Evolutionary conservation across 805 yeast genomes (phyloP), one percentile per base, ranked within the genome.

Genomic region (Candida oleophila): DNA sequence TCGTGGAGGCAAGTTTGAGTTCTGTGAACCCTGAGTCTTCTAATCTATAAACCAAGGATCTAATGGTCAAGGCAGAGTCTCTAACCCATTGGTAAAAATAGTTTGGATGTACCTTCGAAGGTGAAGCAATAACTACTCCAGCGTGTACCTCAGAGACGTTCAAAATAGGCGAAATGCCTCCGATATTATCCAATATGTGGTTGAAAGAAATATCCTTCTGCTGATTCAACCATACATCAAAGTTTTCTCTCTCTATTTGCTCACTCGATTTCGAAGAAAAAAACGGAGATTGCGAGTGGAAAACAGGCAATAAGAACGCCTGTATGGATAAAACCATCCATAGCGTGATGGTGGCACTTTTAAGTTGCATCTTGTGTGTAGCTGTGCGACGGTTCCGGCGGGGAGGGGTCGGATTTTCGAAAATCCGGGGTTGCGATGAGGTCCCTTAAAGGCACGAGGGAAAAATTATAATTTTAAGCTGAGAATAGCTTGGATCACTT

Each of bases 61-160:
- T 78, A 37, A 85, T 74, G 0, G 96, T 83, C 43, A 92, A 78
- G 0, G 97, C 97, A 28, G 90, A 82, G 62, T 92, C 98, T 60
- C 98, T 76, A 3, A 81, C 76, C 98, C 98, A 92, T 60, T 87
- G 96, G 58, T 78, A 92, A 57, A 81, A 90, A 65, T 92, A 92
- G 65, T 92, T 77, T 1, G 98, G 98, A 20, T 72, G 52, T 0
- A 44, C 4, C 44, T 64, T 78, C 1, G 96, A 89, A 5, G 96
- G 96, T 5, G 94, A 82, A 1, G 98, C 98, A 53, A 91, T 75
- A 3, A 89, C 85, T 2, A 81, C 87, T 25, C 97, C 97, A 4
- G 64, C 55, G 0, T 79, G 69, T 1, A 83, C 82, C 64, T 41
- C 63, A 5, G 45, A 48, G 11, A 52, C 49, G 20, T 50, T 54